Percentiles rank a stretch among this genome's conserved stretches.
phyloP scores from a whole-genome alignment of 257 asterid genomes.

The Nicotiana undulata region DNA sequence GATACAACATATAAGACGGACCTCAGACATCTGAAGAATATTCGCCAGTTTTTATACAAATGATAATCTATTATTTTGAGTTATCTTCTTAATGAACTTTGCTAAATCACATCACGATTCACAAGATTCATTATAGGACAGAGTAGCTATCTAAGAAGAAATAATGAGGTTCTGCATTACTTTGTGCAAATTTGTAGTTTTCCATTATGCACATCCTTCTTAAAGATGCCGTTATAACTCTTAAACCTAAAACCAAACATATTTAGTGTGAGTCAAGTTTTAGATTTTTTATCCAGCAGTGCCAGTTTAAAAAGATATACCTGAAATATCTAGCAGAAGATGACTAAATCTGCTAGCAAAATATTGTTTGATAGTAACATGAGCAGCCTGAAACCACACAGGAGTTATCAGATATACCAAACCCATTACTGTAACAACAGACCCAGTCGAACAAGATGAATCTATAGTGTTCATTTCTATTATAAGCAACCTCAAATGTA shows the following conservation, averaged over 20 bases:
- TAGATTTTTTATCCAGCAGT: background rate
- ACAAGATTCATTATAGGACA: background rate
- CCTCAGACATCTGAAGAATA: background rate
- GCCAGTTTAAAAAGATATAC: conserved; percentile 31
- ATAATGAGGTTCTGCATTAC: background rate
- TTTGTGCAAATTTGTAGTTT: background rate
- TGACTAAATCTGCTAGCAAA: conserved; percentile 47
- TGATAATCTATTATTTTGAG: background rate
- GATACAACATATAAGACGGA: background rate
- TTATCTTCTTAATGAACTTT: background rate
- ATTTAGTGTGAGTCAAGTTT: background rate
- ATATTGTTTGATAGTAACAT: conserved; percentile 57
- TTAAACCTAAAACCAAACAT: background rate
- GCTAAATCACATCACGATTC: background rate
- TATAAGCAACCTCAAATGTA: conserved; percentile 52
- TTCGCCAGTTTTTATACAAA: background rate
- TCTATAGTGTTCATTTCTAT: conserved; percentile 7
- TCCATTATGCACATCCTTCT: background rate
- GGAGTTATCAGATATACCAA: conserved; percentile 1
- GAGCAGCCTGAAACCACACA: conserved; percentile 57
- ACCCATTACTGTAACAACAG: background rate
- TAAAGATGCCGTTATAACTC: background rate
- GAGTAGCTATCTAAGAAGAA: background rate
- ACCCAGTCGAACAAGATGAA: background rate
- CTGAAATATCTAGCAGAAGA: conserved; percentile 65